phyloP scores from a whole-genome alignment of 73 alveolate genomes.

The Stentor roeselii region DNA sequence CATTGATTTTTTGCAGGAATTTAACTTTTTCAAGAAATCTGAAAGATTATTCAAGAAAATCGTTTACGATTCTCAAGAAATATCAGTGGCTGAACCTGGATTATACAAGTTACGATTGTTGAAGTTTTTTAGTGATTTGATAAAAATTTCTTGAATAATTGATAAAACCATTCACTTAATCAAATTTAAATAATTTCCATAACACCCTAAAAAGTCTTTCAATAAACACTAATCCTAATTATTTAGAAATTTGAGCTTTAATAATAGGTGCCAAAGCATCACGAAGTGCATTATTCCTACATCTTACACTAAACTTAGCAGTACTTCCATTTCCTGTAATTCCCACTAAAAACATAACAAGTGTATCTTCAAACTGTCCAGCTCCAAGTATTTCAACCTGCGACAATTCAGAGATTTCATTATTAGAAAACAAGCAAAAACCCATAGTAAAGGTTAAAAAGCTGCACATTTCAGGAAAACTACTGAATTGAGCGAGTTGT shows the following conservation, averaged over 20 bases:
- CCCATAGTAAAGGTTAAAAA: not conserved
- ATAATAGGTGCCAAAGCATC: not conserved
- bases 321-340: not conserved
- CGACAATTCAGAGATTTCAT: not conserved
- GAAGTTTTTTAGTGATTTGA: no score
- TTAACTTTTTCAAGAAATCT: not conserved
- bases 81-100: not conserved
- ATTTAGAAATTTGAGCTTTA: not conserved
- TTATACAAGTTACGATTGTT: not conserved
- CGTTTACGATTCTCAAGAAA: not conserved
- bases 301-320: not conserved
- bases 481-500: not conserved
- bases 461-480: not conserved
- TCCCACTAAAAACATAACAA: not conserved
- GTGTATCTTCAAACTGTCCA: not conserved
- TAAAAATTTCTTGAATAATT: no score
- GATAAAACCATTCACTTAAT: no score
- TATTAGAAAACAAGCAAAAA: not conserved
- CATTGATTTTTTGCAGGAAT: not conserved
- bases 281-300: not conserved
- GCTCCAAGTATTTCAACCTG: constrained; percentile 3
- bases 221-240: no score
- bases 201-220: no score
- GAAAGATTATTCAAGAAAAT: not conserved
- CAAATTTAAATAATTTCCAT: no score